Conservation (phyloP, 116 monocot genomes). For the Posidonia oceanica region DNA sequence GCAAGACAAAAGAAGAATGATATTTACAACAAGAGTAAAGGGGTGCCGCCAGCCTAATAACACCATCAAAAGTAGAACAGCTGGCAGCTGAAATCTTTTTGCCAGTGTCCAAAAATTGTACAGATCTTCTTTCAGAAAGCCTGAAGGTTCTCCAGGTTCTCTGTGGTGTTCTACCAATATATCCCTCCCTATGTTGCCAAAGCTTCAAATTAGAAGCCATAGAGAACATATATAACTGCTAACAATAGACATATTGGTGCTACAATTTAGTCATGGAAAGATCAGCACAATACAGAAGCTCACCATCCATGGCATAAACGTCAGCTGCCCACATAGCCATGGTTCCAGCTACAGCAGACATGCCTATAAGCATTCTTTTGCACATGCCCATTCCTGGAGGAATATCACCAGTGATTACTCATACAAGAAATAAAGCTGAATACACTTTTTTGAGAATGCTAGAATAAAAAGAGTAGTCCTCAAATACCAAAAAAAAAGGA, state of each 20-base stretch:
- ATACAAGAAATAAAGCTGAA: neutral
- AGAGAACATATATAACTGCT: neutral
- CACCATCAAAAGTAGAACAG: slow-evolving; percentile 46
- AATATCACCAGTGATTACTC: neutral
- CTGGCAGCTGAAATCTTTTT: slow-evolving; percentile 62
- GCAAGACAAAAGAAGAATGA: slow-evolving; percentile 58
- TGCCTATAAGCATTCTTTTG: slow-evolving; percentile 34
- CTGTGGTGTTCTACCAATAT: slow-evolving; percentile 15
- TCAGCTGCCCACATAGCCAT: slow-evolving; percentile 16
- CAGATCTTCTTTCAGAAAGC: slow-evolving; percentile 47
- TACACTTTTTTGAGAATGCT: neutral
- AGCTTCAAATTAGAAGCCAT: neutral
- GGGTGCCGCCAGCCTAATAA: slow-evolving; percentile 66
- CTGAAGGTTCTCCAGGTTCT: slow-evolving; percentile 29
- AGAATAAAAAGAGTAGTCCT: neutral
- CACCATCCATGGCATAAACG: slow-evolving; percentile 52
- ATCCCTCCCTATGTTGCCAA: slow-evolving; percentile 5
- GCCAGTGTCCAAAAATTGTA: slow-evolving; percentile 40
- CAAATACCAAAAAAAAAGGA: no score
- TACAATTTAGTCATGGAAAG: neutral
- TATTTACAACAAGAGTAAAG: slow-evolving; percentile 45
- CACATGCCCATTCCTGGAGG: slow-evolving; percentile 34
- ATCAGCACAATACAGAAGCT: neutral
- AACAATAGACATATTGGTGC: neutral
- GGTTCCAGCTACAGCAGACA: slow-evolving; percentile 27